These are phyloP conservation scores for Elsinoe ampelina DNA, from an alignment of 2,329 filamentous ascomycete species.

Conservation along the genomic window DNA sequence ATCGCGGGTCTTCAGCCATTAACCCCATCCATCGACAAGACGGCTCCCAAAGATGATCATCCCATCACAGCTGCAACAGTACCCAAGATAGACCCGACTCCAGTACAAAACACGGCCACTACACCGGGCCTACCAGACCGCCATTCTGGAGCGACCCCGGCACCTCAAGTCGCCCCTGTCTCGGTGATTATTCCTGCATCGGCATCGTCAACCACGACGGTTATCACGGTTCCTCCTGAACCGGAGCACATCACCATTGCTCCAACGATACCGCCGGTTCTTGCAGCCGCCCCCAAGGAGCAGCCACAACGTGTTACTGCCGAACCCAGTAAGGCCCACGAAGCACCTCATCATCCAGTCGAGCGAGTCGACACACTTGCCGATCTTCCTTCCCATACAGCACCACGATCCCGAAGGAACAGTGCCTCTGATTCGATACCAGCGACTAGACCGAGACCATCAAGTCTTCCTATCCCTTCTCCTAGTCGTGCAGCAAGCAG, in stretches of 20 bases:
- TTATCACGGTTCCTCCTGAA: constrained; percentile 7
- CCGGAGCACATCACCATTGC: constrained; percentile 9
- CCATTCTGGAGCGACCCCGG: constrained; percentile 1
- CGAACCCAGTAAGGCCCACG: not conserved
- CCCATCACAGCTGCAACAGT: no score
- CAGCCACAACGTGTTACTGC: not conserved
- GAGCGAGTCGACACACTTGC: constrained; percentile 15
- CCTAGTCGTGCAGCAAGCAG: constrained; percentile 13
- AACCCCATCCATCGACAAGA: not conserved
- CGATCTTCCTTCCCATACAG: constrained; percentile 9
- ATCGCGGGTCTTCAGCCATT: not conserved
- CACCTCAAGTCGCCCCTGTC: not conserved
- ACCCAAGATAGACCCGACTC: not conserved
- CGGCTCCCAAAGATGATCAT: not conserved
- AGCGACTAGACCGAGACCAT: constrained; percentile 4
- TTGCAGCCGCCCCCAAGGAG: not conserved
- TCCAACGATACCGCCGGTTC: not conserved
- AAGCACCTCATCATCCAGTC: not conserved
- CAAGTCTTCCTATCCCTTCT: not conserved
- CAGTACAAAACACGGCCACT: not conserved
- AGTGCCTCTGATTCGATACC: constrained; percentile 8
- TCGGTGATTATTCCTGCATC: not conserved
- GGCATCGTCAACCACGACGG: not conserved
- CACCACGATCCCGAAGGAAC: constrained; percentile 12
- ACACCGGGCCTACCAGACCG: not conserved